Base-by-base conservation (phyloP, 2,329 filamentous ascomycete species). In the Cordyceps militaris region DNA sequence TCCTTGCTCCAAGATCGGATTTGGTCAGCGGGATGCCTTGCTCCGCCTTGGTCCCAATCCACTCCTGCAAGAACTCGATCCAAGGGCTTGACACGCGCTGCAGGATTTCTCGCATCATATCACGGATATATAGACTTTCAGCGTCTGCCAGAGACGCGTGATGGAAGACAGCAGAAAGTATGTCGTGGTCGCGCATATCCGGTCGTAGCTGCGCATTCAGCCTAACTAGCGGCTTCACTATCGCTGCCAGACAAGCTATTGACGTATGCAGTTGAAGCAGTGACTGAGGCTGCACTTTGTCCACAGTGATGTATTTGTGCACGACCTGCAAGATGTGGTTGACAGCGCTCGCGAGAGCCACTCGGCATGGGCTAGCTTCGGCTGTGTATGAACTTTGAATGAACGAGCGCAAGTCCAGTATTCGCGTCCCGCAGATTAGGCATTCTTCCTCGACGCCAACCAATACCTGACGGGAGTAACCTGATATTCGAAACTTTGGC, bases 1-100 rank as follows among this genome's bases (percentile, higher is more conserved):
- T 83, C 57, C 69, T 75, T 38, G 71, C 67, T 19, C 76, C 74
- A 3, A 72, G 47, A 36, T 67, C 67, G 54, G 75, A 66, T 65
- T 78, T 84, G 5, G 77, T 76, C 30, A 85, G 64, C 0, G 78
- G 77, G 11, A 81, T 71, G 1, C 82, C 80, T 36, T 78, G 73
- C 62, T 88, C 84, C 3, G 76, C 73, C 60, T 76, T 79, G 11
- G 89, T 79, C 0, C 90, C 90, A 60, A 92, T 83, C 89, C 89
- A 94, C 65, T 86, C 83, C 62, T 87, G 81, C 8, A 88, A 75
- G 53, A 86, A 80, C 54, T 84, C 79, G 9, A 88, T 73, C 82
- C 86, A 91, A 0, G 87, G 87, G 28, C 73, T 71, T 1, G 83
- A 83, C 1, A 87, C 83, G 40, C 80, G 76, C 46, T 77, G 75